phyloP scores from a whole-genome alignment of 164 flowering plant species.

The Annona cherimola region DNA sequence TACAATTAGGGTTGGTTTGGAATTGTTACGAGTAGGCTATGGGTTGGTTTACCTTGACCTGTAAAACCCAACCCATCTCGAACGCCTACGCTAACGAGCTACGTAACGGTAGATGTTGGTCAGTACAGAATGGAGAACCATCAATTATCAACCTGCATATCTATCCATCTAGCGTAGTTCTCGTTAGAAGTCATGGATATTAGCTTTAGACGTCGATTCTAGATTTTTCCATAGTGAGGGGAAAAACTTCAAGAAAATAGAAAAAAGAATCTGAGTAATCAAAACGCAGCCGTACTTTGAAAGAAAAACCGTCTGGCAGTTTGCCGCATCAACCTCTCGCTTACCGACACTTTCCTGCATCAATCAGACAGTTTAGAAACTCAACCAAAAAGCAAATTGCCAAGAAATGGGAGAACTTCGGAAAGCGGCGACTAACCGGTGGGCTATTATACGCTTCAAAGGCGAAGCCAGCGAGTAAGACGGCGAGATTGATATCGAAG shows the following conservation, averaged over 20 bases:
- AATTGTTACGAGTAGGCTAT: too few species aligned
- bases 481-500: conserved; percentile 90
- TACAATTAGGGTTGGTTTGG: too few species aligned
- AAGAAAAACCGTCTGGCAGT: conserved; percentile 72
- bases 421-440: conserved; percentile 37
- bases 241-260: neutral
- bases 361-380: neutral
- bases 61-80: too few species aligned
- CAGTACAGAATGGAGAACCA: too few species aligned
- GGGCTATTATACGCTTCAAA: conserved; percentile 88
- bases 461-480: conserved; percentile 90
- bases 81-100: too few species aligned
- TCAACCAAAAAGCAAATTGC: neutral
- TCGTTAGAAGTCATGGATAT: too few species aligned
- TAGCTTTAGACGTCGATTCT: neutral
- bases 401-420: neutral
- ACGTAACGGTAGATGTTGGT: too few species aligned
- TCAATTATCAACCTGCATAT: too few species aligned
- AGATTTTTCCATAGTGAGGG: neutral
- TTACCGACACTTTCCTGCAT: conserved; percentile 59
- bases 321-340: conserved; percentile 76
- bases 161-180: too few species aligned
- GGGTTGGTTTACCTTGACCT: too few species aligned
- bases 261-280: neutral
- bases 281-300: conserved; percentile 60